Conservation (phyloP, 305 asterid species). For the Plantago coronopus region DNA sequence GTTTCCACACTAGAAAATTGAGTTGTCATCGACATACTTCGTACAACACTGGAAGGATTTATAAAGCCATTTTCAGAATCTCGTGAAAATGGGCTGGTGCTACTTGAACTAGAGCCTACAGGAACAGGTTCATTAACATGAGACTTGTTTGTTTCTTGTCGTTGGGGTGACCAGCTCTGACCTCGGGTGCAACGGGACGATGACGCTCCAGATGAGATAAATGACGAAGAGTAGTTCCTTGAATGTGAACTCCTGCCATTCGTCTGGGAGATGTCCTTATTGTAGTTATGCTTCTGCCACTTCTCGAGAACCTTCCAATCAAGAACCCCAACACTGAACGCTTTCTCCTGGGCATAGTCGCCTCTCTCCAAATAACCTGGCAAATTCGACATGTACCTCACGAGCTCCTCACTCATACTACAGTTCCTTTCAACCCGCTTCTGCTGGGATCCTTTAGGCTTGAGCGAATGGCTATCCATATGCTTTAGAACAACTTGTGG, state of each 20-base stretch:
- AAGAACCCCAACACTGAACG: constrained; percentile 67
- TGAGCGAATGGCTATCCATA: constrained; percentile 18
- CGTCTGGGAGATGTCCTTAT: constrained; percentile 22
- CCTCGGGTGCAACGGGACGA: constrained; percentile 2
- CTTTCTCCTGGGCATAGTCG: constrained; percentile 44
- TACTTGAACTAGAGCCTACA: background rate
- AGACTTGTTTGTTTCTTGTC: background rate
- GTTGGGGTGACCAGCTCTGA: background rate
- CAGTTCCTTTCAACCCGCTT: constrained; percentile 31
- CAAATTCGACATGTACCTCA: constrained; percentile 76
- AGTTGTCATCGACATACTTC: background rate
- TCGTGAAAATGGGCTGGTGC: background rate
- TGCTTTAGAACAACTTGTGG: constrained; percentile 27
- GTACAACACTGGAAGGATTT: background rate
- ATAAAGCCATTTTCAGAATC: background rate
- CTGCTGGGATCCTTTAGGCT: constrained; percentile 27
- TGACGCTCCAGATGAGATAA: constrained; percentile 5
- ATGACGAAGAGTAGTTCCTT: constrained; percentile 34
- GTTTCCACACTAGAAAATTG: background rate
- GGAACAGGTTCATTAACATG: too few relatives aligned
- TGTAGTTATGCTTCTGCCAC: constrained; percentile 46
- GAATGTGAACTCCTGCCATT: constrained; percentile 36
- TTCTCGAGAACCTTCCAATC: constrained; percentile 69
- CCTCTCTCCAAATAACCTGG: constrained; percentile 65
- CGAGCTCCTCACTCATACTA: constrained; percentile 50